phyloP scores from a whole-genome alignment of 2,329 filamentous ascomycete species.

The Knoxdaviesia capensis region DNA sequence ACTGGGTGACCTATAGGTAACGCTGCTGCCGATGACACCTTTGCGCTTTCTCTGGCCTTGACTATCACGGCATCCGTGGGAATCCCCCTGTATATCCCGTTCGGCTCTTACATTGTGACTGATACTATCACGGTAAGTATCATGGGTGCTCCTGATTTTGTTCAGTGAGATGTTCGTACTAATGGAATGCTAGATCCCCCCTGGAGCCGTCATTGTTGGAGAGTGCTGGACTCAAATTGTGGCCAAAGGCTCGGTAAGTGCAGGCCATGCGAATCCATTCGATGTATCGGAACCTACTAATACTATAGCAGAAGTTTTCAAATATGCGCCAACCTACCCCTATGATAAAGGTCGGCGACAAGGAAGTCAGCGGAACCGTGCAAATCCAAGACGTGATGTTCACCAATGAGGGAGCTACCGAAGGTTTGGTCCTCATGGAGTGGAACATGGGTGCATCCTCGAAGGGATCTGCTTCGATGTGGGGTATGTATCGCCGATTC shows the following conservation, averaged over 20 bases:
- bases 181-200: slow-evolving; percentile 20
- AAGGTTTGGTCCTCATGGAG: slow-evolving; percentile 79
- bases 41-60: slow-evolving; percentile 56
- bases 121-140: slow-evolving; percentile 51
- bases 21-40: slow-evolving; percentile 79
- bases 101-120: slow-evolving; percentile 51
- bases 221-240: slow-evolving; percentile 25
- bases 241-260: slow-evolving; percentile 24
- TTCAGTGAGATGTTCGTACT: no score
- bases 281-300: no score
- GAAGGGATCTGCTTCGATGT: slow-evolving; percentile 59
- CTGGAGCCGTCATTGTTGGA: slow-evolving; percentile 23
- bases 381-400: slow-evolving; percentile 82
- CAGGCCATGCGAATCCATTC: no score
- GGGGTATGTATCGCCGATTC: slow-evolving; percentile 18
- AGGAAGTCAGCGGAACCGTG: slow-evolving; percentile 56
- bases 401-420: slow-evolving; percentile 60
- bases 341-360: slow-evolving; percentile 66
- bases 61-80: slow-evolving; percentile 38
- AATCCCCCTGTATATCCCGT: slow-evolving; percentile 44
- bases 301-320: no score
- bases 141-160: no score
- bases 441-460: slow-evolving; percentile 60
- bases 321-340: slow-evolving; percentile 49
- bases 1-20: no score